A percentile compares a stretch with the other conserved stretches of the same genome.
Evolutionary conservation across 2,329 filamentous ascomycete species (phyloP).

Genomic region (Phaeophleospora eucalypticola): DNA sequence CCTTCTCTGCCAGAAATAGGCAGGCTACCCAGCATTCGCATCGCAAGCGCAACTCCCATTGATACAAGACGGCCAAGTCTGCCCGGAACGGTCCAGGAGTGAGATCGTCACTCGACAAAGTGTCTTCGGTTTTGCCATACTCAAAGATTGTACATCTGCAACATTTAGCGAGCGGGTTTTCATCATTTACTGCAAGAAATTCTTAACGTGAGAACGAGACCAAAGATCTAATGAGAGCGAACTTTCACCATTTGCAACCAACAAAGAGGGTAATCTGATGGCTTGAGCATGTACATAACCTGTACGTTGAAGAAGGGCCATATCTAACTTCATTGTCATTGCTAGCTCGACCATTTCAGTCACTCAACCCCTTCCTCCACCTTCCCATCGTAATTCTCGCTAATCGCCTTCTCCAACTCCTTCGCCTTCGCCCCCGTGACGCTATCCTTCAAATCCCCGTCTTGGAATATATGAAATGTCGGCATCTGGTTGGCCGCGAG

Average conservation of each 20-base stretch:
- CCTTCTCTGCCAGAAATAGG: slow-evolving; percentile 38
- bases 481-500: slow-evolving; percentile 31
- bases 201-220: slow-evolving; percentile 7
- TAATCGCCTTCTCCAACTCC: slow-evolving; percentile 28
- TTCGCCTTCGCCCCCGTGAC: slow-evolving; percentile 30
- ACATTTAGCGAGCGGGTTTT: slow-evolving; percentile 2
- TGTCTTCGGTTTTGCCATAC: too few relatives aligned
- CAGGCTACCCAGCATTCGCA: slow-evolving; percentile 42
- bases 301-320: slow-evolving; percentile 1
- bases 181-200: background rate
- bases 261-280: too few relatives aligned
- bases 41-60: slow-evolving; percentile 37
- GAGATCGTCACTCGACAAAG: too few relatives aligned
- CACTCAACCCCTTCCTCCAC: slow-evolving; percentile 14
- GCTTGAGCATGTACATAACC: slow-evolving; percentile 1
- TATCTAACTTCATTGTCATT: background rate
- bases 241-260: background rate
- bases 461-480: slow-evolving; percentile 33
- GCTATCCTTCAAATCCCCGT: slow-evolving; percentile 28
- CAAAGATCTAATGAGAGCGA: slow-evolving; percentile 18
- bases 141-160: background rate
- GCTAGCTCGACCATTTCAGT: background rate
- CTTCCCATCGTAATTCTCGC: slow-evolving; percentile 28
- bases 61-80: slow-evolving; percentile 18
- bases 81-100: slow-evolving; percentile 12